Base-by-base conservation (phyloP, 2,329 filamentous ascomycete species). In the Leptographium wingfieldii region DNA sequence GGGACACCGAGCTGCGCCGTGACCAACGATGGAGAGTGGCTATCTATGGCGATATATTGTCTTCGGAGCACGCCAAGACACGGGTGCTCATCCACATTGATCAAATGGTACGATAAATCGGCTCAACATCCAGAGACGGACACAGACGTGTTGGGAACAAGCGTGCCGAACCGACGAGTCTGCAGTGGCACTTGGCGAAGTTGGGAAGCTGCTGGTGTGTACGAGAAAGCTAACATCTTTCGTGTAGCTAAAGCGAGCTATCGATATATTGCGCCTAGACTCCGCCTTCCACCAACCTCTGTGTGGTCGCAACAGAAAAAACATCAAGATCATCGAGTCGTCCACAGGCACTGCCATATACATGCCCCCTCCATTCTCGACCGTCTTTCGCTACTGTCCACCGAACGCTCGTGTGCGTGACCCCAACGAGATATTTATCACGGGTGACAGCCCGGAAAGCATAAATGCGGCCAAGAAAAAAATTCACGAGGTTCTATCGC, bases 301-400 rank as follows among this genome's bases (percentile, higher is more conserved):
- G 56, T 96, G 92, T 71, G 94, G 94, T 56, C 88, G 94, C 56
- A 92, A 92, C 66, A 84, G 94, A 66, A 95, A 96, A 77, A 96
- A 96, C 72, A 96, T 99, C 76, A 97, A 97, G 77, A 77, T 94
- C 68, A 96, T 99, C 69, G 94, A 99, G 73, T 95, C 94, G 16
- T 85, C 88, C 33, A 97, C 94, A 16, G 90, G 92, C 68, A 97
- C 94, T 10, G 92, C 94, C 64, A 97, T 99, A 68, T 99, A 99
- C 75, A 97, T 99, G 70, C 94, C 94, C 33, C 91, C 92, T 9
- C 88, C 92, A 0, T 97, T 97, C 70, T 92, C 92, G 16, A 85
- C 87, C 61, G 86, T 96, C 65, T 96, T 94, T 69, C 88, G 90
- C 62, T 99, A 96, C 72, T 89, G 86, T 58, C 92, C 92, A 1